Evolutionary conservation across 2,329 filamentous ascomycete genomes (phyloP).

Genomic region (Xylariales sp.): DNA sequence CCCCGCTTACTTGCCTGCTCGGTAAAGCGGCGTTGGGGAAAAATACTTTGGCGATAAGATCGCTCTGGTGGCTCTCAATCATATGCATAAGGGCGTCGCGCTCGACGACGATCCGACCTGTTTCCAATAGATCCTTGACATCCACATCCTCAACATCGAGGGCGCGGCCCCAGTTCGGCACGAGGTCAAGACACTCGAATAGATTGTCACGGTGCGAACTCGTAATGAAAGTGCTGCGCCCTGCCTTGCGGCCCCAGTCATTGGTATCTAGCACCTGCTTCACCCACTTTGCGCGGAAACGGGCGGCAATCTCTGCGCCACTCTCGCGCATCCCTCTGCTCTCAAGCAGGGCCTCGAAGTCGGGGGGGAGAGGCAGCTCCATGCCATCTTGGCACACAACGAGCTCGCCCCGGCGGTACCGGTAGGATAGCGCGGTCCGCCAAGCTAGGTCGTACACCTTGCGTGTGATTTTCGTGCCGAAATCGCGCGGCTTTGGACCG

Average conservation of each 20-base stretch:
- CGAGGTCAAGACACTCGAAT: conserved; percentile 72
- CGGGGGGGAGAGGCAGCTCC: conserved; percentile 70
- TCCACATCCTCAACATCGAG: conserved; percentile 83
- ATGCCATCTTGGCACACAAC: conserved; percentile 84
- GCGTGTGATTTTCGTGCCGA: conserved; percentile 81
- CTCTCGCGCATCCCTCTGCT: conserved; percentile 53
- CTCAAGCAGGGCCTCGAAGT: conserved; percentile 58
- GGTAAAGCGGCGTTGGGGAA: conserved; percentile 53
- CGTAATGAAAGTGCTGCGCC: conserved; percentile 82
- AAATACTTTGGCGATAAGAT: conserved; percentile 64
- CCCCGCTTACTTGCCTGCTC: conserved; percentile 41
- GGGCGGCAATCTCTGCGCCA: conserved; percentile 59
- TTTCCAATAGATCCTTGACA: conserved; percentile 92
- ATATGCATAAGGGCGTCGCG: conserved; percentile 80
- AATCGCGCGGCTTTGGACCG: conserved; percentile 93
- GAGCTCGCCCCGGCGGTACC: conserved; percentile 87
- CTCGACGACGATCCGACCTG: conserved; percentile 88
- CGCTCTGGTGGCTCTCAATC: conserved; percentile 77
- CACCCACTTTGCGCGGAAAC: conserved; percentile 72
- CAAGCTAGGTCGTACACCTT: conserved; percentile 97
- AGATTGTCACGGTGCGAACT: conserved; percentile 69
- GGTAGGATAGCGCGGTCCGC: conserved; percentile 92
- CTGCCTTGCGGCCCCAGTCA: conserved; percentile 73
- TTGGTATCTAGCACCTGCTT: conserved; percentile 77
- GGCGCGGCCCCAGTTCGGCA: conserved; percentile 75